Evolutionary conservation across 2,329 filamentous ascomycete species (phyloP).

Genomic region (Sporothrix euskadiensis): DNA sequence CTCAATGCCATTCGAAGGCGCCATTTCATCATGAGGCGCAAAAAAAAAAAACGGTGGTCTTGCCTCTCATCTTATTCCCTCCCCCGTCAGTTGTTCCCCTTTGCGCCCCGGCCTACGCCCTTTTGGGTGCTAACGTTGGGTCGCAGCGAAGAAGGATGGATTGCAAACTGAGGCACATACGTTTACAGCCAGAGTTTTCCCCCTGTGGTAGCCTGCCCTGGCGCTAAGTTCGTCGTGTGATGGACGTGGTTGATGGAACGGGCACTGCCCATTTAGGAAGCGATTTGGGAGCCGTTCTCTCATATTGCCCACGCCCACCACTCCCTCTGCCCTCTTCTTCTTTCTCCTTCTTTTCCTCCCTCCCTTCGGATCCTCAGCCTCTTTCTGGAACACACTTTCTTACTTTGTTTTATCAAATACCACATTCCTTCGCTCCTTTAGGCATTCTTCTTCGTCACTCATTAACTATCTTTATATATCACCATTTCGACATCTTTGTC

Average conservation of each 20-base stretch:
- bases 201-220: background rate
- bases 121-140: constrained; percentile 5
- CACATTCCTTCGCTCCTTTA: constrained; percentile 20
- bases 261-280: background rate
- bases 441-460: constrained; percentile 9
- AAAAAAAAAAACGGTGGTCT: background rate
- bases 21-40: constrained; percentile 22
- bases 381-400: constrained; percentile 25
- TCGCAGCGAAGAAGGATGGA: constrained; percentile 22
- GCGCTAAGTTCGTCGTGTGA: constrained; percentile 8
- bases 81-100: background rate
- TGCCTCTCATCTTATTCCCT: background rate
- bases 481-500: constrained; percentile 8
- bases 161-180: constrained; percentile 19
- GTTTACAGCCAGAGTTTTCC: constrained; percentile 8
- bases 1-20: constrained; percentile 12
- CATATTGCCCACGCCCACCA: constrained; percentile 10
- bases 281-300: background rate
- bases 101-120: background rate
- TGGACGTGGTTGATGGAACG: background rate
- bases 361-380: constrained; percentile 25
- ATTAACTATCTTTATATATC: constrained; percentile 1
- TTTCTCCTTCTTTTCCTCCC: constrained; percentile 18
- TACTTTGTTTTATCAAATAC: constrained; percentile 18
- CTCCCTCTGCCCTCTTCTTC: background rate